A percentile compares a stretch with the other conserved stretches of the same genome.
Evolutionary conservation across 345 rosid species (phyloP).

Genomic region (Hibiscus tridactylites): DNA sequence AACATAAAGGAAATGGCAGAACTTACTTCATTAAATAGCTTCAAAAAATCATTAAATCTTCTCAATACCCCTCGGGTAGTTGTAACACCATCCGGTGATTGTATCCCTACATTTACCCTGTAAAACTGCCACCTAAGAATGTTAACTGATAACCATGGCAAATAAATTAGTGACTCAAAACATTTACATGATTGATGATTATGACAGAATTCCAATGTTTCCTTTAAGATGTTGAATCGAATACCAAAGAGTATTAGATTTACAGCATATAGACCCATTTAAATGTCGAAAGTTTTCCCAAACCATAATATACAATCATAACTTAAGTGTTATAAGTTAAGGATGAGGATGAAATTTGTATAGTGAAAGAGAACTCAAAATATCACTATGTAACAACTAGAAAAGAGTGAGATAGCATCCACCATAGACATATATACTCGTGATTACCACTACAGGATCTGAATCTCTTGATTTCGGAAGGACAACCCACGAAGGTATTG

Average conservation of each 20-base stretch:
- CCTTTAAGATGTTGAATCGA: not conserved
- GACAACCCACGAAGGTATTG: conserved; percentile 81
- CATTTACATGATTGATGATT: not conserved
- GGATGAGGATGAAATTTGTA: not conserved
- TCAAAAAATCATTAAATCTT: conserved; percentile 90
- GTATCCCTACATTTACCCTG: conserved; percentile 92
- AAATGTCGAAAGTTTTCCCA: not conserved
- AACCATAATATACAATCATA: not conserved
- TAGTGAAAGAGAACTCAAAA: not conserved
- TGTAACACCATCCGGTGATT: conserved; percentile 84
- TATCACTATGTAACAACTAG: conserved; percentile 7
- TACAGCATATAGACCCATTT: not conserved
- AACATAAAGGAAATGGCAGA: conserved; percentile 4
- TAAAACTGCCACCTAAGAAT: conserved; percentile 75
- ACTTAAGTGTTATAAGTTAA: not conserved
- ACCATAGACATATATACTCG: conserved; percentile 18
- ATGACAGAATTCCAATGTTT: not conserved
- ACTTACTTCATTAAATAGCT: conserved; percentile 75
- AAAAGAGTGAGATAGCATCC: conserved; percentile 17
- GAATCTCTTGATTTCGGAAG: conserved; percentile 73
- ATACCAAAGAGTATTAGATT: not conserved
- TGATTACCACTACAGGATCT: conserved; percentile 93
- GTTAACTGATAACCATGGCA: conserved; percentile 24
- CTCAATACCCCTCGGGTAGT: conserved; percentile 57
- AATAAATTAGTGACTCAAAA: not conserved